Evolutionary conservation across 1,139 yeast genomes (phyloP).

Genomic region (Lodderomyces parapsilosis): DNA sequence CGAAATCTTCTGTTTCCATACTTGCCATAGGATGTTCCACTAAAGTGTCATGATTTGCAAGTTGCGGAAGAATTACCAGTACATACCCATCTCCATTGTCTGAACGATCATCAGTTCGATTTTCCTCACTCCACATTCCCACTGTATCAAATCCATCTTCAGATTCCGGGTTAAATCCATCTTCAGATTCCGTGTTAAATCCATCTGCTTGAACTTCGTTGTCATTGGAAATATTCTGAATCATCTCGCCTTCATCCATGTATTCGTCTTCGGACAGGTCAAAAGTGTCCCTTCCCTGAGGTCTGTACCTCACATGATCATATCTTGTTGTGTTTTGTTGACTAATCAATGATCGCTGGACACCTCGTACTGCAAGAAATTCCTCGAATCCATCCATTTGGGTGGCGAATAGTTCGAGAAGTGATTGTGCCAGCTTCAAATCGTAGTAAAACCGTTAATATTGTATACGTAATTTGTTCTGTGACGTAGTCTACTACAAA

Average conservation of each 20-base stretch:
- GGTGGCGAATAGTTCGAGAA: neutral
- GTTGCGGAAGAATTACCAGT: too few relatives aligned
- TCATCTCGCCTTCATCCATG: neutral
- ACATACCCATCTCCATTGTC: too few relatives aligned
- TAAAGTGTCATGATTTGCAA: too few relatives aligned
- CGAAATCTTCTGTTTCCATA: neutral
- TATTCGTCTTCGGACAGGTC: neutral
- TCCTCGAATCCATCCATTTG: constrained; percentile 4
- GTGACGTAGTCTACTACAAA: too few relatives aligned
- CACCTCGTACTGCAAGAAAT: constrained; percentile 3
- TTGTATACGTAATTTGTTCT: too few relatives aligned
- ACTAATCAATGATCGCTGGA: neutral
- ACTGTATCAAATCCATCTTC: neutral
- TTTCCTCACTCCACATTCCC: too few relatives aligned
- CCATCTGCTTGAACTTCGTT: constrained; percentile 10
- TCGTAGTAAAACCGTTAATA: neutral
- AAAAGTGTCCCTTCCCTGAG: neutral
- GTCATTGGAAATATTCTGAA: constrained; percentile 9
- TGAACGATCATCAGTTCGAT: too few relatives aligned
- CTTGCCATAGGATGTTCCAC: neutral
- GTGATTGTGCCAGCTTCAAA: neutral
- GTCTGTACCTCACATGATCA: neutral
- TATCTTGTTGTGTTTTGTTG: neutral
- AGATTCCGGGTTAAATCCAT: too few relatives aligned
- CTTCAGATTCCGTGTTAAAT: too few relatives aligned